A percentile compares a stretch with the other conserved stretches of the same genome.
phyloP scores from a whole-genome alignment of 2,329 filamentous ascomycete species.

The Fusarium sacchari region DNA sequence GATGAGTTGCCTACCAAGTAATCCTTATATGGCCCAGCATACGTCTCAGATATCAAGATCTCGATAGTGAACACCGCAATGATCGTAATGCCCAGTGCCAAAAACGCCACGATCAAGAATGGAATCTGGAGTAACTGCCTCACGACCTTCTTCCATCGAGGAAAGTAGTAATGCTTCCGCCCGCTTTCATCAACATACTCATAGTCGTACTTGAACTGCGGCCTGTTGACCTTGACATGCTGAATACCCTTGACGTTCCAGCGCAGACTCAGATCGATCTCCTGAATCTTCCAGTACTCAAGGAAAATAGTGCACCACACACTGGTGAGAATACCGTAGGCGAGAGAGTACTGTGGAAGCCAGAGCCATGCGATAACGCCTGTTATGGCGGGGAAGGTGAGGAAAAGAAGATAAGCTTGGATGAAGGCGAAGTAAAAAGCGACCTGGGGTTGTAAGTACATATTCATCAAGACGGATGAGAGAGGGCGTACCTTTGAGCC shows the following conservation, averaged over 20 bases:
- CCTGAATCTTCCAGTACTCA: slow-evolving; percentile 83
- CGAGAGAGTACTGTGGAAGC: slow-evolving; percentile 74
- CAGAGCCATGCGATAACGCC: slow-evolving; percentile 76
- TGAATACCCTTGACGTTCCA: slow-evolving; percentile 79
- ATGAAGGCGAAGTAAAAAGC: slow-evolving; percentile 88
- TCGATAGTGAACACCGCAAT: slow-evolving; percentile 77
- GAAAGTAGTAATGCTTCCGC: slow-evolving; percentile 69
- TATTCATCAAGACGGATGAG: accelerated
- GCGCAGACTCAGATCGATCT: slow-evolving; percentile 75
- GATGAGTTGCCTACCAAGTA: slow-evolving; percentile 62
- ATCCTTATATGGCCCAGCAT: slow-evolving; percentile 74
- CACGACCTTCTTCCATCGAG: slow-evolving; percentile 70
- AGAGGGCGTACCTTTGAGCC: slow-evolving; percentile 62
- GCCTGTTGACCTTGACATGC: slow-evolving; percentile 71
- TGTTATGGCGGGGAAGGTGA: slow-evolving; percentile 74
- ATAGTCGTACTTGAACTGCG: slow-evolving; percentile 72
- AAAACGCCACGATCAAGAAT: slow-evolving; percentile 68
- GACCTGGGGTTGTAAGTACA: slow-evolving; percentile 54
- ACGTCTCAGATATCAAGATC: slow-evolving; percentile 79
- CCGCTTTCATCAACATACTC: slow-evolving; percentile 71
- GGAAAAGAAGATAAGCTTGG: slow-evolving; percentile 77
- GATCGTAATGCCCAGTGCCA: slow-evolving; percentile 73
- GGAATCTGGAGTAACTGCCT: slow-evolving; percentile 76
- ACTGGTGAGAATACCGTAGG: slow-evolving; percentile 73
- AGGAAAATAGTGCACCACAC: slow-evolving; percentile 79